Evolutionary conservation across 306 rosid species (phyloP).

Genomic region (Prunus armeniaca): DNA sequence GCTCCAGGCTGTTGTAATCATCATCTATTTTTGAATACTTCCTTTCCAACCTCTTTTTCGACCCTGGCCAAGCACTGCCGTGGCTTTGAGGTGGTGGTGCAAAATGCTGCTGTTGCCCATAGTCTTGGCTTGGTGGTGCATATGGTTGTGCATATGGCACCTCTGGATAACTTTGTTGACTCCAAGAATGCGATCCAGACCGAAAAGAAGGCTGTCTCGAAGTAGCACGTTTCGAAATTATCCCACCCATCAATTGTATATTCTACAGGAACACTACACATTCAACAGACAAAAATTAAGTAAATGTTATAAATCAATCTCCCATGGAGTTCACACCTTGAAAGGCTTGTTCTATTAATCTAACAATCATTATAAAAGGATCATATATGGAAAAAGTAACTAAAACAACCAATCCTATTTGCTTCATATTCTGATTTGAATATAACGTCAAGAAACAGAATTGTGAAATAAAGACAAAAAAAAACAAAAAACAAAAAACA

Average conservation of each 20-base stretch:
- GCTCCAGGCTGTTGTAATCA: constrained; percentile 60
- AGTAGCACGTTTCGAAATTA: constrained; percentile 50
- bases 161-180: constrained; percentile 37
- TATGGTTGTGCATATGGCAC: constrained; percentile 30
- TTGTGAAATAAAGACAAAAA: not conserved
- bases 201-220: constrained; percentile 39
- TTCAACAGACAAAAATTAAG: not conserved
- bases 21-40: constrained; percentile 80
- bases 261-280: constrained; percentile 29
- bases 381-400: not conserved
- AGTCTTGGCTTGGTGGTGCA: constrained; percentile 45
- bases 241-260: constrained; percentile 69
- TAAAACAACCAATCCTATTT: not conserved
- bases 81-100: constrained; percentile 45
- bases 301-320: not conserved
- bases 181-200: constrained; percentile 41
- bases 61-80: constrained; percentile 38
- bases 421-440: not conserved
- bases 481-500: no score
- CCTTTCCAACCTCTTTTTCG: constrained; percentile 38
- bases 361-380: not conserved
- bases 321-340: not conserved
- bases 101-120: constrained; percentile 35
- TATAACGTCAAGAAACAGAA: not conserved
- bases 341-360: not conserved